Evolutionary conservation across 441 rosid species (phyloP), one percentile per base, ranked within the genome.

Genomic region (Rhodomyrtus psidioides): DNA sequence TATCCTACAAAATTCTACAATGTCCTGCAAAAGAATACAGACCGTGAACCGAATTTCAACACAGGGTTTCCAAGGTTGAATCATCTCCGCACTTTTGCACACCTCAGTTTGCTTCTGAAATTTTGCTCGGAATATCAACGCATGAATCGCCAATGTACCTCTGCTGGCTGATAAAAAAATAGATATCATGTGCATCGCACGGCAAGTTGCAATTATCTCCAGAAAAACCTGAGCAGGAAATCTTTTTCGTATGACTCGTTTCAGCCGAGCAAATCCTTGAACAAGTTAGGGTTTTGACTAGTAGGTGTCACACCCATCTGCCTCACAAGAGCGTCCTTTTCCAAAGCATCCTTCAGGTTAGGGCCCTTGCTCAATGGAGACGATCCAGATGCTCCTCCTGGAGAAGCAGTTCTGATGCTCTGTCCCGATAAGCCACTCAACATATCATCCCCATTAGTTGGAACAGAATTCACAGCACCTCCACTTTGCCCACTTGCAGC

Each of bases 271-370:
- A 97, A 90, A 93, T 96, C 99, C 90, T 94, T 94, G 86, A 97
- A 95, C 83, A 96, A 92, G 88, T 94, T 95, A 53, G 99, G 99
- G 85, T 96, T 97, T 91, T 93, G 99, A 90, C 93, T 93, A 26
- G 93, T 86, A 82, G 99, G 99, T 85, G 86, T 96, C 83, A 97
- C 99, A 56, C 99, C 99, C 98, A 96, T 94, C 91, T 96, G 97
- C 93, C 99, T 94, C 65, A 95, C 97, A 44, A 92, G 95, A 16
- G 99, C 97, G 83, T 97, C 99, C 91, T 95, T 97, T 90, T 94
- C 97, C 87, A 95, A 90, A n/a, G 98, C 84, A 76, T 94, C 93
- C 91, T 93, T 95, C 21, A 84, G 85, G 89, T 93, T 94, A 58
- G 98, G 98, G 58, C 98, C 98, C 88, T 96, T 97, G 42, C 91